Percentiles rank a stretch among this genome's conserved stretches.
phyloP scores from a whole-genome alignment of 768 basidiomycete genomes.

The Termitomyces titanicus region DNA sequence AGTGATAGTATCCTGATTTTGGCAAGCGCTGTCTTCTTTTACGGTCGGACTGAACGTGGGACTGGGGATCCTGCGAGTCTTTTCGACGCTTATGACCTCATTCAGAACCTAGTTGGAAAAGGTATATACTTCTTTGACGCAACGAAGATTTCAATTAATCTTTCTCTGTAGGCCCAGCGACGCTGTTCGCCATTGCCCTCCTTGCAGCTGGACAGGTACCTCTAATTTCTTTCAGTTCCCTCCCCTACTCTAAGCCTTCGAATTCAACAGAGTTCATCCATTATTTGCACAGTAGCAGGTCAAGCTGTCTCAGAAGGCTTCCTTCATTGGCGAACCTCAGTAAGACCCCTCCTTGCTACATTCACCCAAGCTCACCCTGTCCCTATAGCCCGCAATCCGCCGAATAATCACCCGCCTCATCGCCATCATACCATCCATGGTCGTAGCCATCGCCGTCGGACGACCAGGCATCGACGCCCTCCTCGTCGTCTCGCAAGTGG shows the following conservation, averaged over 20 bases:
- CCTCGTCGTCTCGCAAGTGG: constrained; percentile 84
- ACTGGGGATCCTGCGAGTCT: constrained; percentile 57
- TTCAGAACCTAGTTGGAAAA: constrained; percentile 62
- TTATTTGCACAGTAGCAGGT: constrained; percentile 87
- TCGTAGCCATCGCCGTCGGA: constrained; percentile 73
- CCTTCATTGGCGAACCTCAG: constrained; percentile 80
- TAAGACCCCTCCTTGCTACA: constrained; percentile 26
- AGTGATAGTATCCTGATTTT: constrained; percentile 72
- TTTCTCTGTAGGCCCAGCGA: constrained; percentile 60
- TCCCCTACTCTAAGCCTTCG: not conserved
- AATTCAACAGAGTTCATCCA: constrained; percentile 74
- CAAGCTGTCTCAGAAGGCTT: constrained; percentile 92
- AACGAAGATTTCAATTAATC: not conserved
- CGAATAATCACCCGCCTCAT: constrained; percentile 81
- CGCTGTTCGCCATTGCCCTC: constrained; percentile 85
- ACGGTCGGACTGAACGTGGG: constrained; percentile 27
- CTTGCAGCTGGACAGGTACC: constrained; percentile 75
- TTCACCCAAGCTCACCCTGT: not conserved
- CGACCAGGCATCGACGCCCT: constrained; percentile 66
- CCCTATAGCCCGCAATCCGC: constrained; percentile 62
- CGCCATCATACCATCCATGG: constrained; percentile 78
- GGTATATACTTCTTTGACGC: constrained; percentile 29
- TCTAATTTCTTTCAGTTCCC: not conserved
- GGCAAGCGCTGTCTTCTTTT: constrained; percentile 78
- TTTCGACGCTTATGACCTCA: constrained; percentile 80